Base-by-base conservation (phyloP, 2,329 filamentous ascomycete genomes). In the Aphanocladium album region DNA sequence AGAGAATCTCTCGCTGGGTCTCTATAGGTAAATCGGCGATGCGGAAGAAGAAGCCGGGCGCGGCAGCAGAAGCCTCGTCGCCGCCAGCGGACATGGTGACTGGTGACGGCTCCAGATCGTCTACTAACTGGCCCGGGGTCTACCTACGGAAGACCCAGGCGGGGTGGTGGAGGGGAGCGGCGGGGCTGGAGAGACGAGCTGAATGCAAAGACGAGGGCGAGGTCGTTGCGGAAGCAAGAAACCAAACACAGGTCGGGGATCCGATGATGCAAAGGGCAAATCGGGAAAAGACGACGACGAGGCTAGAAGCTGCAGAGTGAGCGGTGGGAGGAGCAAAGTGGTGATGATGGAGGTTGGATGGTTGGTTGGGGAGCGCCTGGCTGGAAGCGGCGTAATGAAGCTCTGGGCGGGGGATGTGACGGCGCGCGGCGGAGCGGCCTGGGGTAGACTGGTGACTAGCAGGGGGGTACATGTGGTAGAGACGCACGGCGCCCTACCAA, bases 1-100 rank as follows among this genome's bases (percentile, higher is more conserved):
- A 72, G 64, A 81, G 66, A 55, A 83, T 80, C 25, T 80, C 77
- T 58, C 74, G 74, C 63, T 81, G 77, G 0, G 79, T 78, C 67
- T 83, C 81, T 17, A 71, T 65, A 8, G 80, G 80, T 33, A 83
- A 68, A 74, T 71, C 52, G 79, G 69, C 63, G 83, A 75, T 21
- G 65, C 67, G 16, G 43, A 50, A 45, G 62, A 61, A 41, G 61
- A 67, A 59, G 63, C 49, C 39, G 19, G 57, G 57, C 49, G 63
- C 64, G 57, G 62, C 55, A 60, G 63, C 60, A 64, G 49, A 46
- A 53, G 68, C 65, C 68, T 70, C 67, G 67, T 68, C 66, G 67
- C 67, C 67, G 64, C 65, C 68, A 67, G 68, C 69, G 62, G 71
- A 71, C 76, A 78, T 79, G 68, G 61, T 67, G 62, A 56, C 51